Evolutionary conservation across 768 basidiomycete genomes (phyloP).

Genomic region (Daedalea quercina): DNA sequence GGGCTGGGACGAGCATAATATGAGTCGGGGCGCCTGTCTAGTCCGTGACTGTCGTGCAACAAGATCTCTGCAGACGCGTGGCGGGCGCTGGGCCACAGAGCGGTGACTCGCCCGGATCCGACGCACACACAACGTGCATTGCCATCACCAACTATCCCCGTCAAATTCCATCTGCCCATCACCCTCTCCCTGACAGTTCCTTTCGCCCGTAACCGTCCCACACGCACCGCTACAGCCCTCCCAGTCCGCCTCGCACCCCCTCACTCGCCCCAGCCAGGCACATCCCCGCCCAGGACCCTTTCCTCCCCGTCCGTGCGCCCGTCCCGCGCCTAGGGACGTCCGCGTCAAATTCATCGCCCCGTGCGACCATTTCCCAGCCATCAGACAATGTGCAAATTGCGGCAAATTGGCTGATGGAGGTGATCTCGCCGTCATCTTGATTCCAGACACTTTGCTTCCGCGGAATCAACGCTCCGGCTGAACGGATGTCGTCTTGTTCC

Average conservation of each 20-base stretch:
- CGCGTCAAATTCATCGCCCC: not conserved
- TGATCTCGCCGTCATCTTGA: not conserved
- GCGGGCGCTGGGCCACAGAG: not conserved
- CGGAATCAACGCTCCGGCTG: not conserved
- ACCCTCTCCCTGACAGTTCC: constrained; percentile 1
- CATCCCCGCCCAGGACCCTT: not conserved
- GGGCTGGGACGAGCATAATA: not conserved
- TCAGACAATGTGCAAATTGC: not conserved
- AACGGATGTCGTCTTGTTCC: constrained; percentile 1
- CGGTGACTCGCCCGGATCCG: constrained; percentile 5
- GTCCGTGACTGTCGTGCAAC: constrained; percentile 1
- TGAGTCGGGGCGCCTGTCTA: not conserved
- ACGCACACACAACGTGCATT: not conserved
- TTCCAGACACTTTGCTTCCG: constrained; percentile 3
- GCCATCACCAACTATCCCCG: not conserved
- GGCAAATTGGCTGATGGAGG: constrained; percentile 3
- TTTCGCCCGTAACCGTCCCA: not conserved
- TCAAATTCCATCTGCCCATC: not conserved
- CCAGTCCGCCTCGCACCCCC: not conserved
- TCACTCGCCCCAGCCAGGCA: not conserved
- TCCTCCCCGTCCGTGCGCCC: not conserved
- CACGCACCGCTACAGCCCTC: not conserved
- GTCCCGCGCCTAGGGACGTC: not conserved
- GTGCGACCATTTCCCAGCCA: not conserved
- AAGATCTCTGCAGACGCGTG: not conserved